Conservation (phyloP, 2,329 filamentous ascomycete genomes). For the Fusarium concolor region DNA sequence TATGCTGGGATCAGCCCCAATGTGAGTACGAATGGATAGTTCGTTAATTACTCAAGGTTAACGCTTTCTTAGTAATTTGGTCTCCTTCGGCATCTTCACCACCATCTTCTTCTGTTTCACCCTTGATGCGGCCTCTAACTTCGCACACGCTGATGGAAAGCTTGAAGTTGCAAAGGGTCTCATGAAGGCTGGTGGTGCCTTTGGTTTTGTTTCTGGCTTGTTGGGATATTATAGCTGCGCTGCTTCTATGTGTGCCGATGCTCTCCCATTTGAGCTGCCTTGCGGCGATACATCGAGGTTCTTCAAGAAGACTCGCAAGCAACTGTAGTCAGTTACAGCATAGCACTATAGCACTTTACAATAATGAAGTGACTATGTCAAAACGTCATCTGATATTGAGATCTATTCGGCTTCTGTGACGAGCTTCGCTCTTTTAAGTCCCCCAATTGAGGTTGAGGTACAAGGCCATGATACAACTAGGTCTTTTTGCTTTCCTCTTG, state of each 20-base stretch:
- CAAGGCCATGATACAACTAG: not conserved
- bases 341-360: no score
- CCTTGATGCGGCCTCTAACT: conserved; percentile 41
- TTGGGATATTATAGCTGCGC: conserved; percentile 44
- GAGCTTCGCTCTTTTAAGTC: no score
- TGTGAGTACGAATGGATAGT: conserved; percentile 15
- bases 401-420: no score
- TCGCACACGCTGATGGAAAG: conserved; percentile 45
- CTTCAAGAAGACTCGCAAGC: conserved; percentile 30
- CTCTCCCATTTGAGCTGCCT: conserved; percentile 40
- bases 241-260: conserved; percentile 44
- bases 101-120: conserved; percentile 45
- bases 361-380: no score
- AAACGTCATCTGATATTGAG: no score
- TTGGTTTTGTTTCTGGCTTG: conserved; percentile 44
- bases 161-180: conserved; percentile 9
- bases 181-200: conserved; percentile 40
- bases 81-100: conserved; percentile 44
- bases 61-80: conserved; percentile 31
- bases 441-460: no score
- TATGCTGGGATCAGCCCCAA: conserved; percentile 40
- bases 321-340: not conserved
- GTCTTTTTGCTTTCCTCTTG: not conserved
- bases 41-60: not conserved
- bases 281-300: conserved; percentile 41